Evolutionary conservation across 495 filamentous ascomycete genomes (phyloP), one percentile per base, ranked within the genome.

Genomic region (Halenospora varia): DNA sequence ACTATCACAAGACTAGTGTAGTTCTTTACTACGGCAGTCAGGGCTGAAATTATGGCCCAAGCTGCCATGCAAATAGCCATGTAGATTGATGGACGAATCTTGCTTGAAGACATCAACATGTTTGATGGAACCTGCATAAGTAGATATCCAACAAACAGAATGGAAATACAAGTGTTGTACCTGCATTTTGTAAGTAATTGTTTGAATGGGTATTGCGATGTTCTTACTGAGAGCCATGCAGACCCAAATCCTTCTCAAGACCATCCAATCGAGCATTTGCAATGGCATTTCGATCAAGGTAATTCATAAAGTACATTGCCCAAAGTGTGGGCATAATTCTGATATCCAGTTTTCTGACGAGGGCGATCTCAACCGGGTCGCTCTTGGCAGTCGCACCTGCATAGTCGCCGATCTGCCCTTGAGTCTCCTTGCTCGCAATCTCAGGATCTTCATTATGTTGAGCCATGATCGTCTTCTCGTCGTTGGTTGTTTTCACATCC

Each of bases 1-100:
- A 83, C 75, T n/a, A 76, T 68, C 15, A 88, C 68, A 2, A 92
- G 68, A 1, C 84, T 82, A 1, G 69, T 62, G 63, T 78, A 89
- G 61, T 79, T 79, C 9, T 79, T 73, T 2, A 69, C 66, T 1
- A 73, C 51, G 19, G 67, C 76, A 3, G 78, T 82, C 2, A 62
- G 66, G 1, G 64, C 70, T 13, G 73, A 73, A 10, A 78, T 63
- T 10, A 75, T 62, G 1, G 70, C 75, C 79, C 77, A 81, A 18
- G 73, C 55, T 8, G 71, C 57, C 70, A 78, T 77, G 44, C 70
- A 76, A 0, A 63, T 62, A 35, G 52, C 53, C 59, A 72, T 67
- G 51, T 67, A 68, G 9, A 62, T 44, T 23, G 61, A 57, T 55
- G 47, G 48, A 18, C 24, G 18, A 24, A 25, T 51, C 1, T 35